phyloP scores from a whole-genome alignment of 23 red algal genomes.

The Gracilaria caudata region DNA sequence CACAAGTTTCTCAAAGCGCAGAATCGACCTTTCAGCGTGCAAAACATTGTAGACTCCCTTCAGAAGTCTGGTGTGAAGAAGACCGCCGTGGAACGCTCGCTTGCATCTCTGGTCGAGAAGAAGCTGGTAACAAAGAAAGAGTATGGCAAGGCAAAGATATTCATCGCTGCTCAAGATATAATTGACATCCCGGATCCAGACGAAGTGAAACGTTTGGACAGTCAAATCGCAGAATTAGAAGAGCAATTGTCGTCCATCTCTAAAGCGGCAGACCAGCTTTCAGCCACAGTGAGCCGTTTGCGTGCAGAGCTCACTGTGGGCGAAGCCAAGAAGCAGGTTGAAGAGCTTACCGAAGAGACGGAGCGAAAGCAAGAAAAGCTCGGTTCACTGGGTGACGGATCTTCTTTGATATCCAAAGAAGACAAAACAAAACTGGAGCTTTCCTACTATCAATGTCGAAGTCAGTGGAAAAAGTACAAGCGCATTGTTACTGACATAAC shows the following conservation, averaged over 20 bases:
- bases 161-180: slow-evolving; percentile 71
- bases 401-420: slow-evolving; percentile 68
- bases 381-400: slow-evolving; percentile 48
- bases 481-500: slow-evolving; percentile 78
- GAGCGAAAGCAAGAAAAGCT: slow-evolving; percentile 51
- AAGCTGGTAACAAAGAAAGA: slow-evolving; percentile 88
- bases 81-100: slow-evolving; percentile 78
- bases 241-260: slow-evolving; percentile 12
- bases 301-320: slow-evolving; percentile 42
- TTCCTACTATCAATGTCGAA: slow-evolving; percentile 43
- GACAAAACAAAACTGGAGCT: slow-evolving; percentile 71
- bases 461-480: slow-evolving; percentile 77
- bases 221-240: slow-evolving; percentile 20
- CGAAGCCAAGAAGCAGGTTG: slow-evolving; percentile 33
- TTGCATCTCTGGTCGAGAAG: slow-evolving; percentile 80
- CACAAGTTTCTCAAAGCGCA: slow-evolving; percentile 15
- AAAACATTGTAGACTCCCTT: slow-evolving; percentile 92
- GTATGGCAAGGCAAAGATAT: slow-evolving; percentile 99
- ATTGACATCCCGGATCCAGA: slow-evolving; percentile 84
- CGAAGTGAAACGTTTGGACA: slow-evolving; percentile 72
- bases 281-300: neutral
- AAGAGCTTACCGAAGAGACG: slow-evolving; percentile 44
- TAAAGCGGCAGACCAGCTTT: slow-evolving; percentile 7
- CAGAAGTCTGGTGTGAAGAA: slow-evolving; percentile 87
- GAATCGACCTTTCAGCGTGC: slow-evolving; percentile 92